Conservation (phyloP, 2,329 filamentous ascomycete species). For the Paraconiothyrium sp. region DNA sequence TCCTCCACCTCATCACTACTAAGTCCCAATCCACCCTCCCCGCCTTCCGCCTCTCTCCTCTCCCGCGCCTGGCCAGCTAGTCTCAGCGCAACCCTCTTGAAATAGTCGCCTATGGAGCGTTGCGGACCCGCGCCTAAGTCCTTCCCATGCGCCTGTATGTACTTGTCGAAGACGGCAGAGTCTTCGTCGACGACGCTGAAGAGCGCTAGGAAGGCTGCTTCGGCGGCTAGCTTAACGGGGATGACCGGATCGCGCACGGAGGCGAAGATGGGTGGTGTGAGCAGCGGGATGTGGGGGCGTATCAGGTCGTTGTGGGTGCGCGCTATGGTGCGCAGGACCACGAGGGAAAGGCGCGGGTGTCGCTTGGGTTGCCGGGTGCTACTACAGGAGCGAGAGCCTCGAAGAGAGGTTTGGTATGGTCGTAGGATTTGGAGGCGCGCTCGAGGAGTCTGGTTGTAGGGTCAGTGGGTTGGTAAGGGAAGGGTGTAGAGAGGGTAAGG, state of each 20-base stretch:
- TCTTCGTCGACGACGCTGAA: conserved; percentile 93
- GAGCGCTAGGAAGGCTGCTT: conserved; percentile 90
- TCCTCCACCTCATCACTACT: conserved; percentile 93
- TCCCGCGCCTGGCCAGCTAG: conserved; percentile 89
- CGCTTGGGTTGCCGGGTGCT: conserved; percentile 78
- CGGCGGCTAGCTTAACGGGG: conserved; percentile 92
- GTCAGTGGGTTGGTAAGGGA: not conserved
- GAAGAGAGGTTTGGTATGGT: conserved; percentile 81
- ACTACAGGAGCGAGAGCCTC: conserved; percentile 79
- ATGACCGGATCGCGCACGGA: conserved; percentile 92
- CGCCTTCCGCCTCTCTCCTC: conserved; percentile 89
- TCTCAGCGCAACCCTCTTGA: conserved; percentile 88
- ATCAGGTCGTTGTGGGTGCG: conserved; percentile 82
- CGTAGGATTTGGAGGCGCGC: conserved; percentile 72
- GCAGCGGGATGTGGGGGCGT: conserved; percentile 78
- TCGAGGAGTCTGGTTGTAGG: conserved; percentile 61
- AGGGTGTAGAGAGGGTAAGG: not conserved
- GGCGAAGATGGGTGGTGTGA: conserved; percentile 87
- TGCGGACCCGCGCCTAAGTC: conserved; percentile 77
- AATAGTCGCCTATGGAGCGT: conserved; percentile 95
- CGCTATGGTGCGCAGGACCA: conserved; percentile 85
- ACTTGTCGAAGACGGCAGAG: conserved; percentile 87
- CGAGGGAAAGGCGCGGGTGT: conserved; percentile 88
- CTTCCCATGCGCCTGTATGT: conserved; percentile 73
- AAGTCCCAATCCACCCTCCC: conserved; percentile 83